Evolutionary conservation across 2,329 filamentous ascomycete species (phyloP).

Genomic region (Aspergillus aculeatus): DNA sequence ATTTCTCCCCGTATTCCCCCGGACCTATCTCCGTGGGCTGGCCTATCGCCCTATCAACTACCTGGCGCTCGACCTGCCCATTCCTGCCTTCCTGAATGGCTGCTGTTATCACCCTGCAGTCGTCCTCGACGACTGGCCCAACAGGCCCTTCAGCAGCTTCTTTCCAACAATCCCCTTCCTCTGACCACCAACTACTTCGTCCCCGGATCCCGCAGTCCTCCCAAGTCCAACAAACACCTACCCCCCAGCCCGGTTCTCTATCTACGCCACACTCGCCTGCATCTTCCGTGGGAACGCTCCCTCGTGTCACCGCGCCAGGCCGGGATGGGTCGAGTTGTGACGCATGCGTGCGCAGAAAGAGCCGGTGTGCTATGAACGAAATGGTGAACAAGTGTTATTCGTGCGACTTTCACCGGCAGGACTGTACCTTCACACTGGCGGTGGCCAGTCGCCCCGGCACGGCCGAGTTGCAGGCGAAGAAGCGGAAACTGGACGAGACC

Average conservation of each 20-base stretch:
- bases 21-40: slow-evolving; percentile 4
- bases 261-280: slow-evolving; percentile 19
- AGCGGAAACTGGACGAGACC: slow-evolving; percentile 41
- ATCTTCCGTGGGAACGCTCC: slow-evolving; percentile 23
- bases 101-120: slow-evolving; percentile 42
- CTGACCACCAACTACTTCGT: slow-evolving; percentile 25
- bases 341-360: slow-evolving; percentile 44
- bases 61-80: slow-evolving; percentile 4
- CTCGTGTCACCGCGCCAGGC: slow-evolving; percentile 26
- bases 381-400: slow-evolving; percentile 46
- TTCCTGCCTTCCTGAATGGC: slow-evolving; percentile 30
- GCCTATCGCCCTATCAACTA: slow-evolving; percentile 4
- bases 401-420: slow-evolving; percentile 46
- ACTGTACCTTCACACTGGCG: slow-evolving; percentile 42
- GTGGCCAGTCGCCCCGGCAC: slow-evolving; percentile 17
- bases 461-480: slow-evolving; percentile 33
- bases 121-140: slow-evolving; percentile 34
- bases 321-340: slow-evolving; percentile 44
- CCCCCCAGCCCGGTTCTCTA: slow-evolving; percentile 22
- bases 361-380: slow-evolving; percentile 46
- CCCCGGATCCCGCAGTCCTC: slow-evolving; percentile 23
- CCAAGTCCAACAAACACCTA: slow-evolving; percentile 25
- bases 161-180: slow-evolving; percentile 25
- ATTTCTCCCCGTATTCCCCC: background rate
- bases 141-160: slow-evolving; percentile 21